phyloP scores from a whole-genome alignment of 306 rosid species.

The Fragaria vesca region DNA sequence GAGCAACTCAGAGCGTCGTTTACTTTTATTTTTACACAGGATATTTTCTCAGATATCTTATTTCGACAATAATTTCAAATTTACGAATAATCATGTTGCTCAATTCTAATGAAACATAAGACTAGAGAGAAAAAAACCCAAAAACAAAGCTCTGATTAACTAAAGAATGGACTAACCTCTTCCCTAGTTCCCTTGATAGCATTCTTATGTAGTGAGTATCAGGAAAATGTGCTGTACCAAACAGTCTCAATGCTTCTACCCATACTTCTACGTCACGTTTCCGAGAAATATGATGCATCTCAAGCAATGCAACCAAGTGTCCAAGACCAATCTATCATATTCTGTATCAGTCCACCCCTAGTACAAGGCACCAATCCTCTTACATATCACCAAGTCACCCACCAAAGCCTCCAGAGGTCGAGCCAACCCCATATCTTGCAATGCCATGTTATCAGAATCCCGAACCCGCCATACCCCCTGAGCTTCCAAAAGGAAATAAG shows the following conservation, averaged over 20 bases:
- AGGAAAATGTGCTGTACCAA: background rate
- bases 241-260: background rate
- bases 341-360: background rate
- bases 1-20: background rate
- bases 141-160: background rate
- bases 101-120: background rate
- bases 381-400: background rate
- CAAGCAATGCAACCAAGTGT: no score
- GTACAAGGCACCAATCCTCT: background rate
- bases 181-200: background rate
- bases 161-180: background rate
- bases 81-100: background rate
- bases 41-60: background rate
- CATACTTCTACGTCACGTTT: background rate
- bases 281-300: background rate
- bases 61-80: background rate
- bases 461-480: no score
- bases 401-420: background rate
- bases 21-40: background rate
- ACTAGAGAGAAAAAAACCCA: background rate
- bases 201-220: background rate
- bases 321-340: background rate
- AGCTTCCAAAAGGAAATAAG: background rate
- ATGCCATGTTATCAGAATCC: background rate
- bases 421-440: background rate